phyloP scores from a whole-genome alignment of 176 grass and related monocot genomes.

The Echinochloa phyllopogon region DNA sequence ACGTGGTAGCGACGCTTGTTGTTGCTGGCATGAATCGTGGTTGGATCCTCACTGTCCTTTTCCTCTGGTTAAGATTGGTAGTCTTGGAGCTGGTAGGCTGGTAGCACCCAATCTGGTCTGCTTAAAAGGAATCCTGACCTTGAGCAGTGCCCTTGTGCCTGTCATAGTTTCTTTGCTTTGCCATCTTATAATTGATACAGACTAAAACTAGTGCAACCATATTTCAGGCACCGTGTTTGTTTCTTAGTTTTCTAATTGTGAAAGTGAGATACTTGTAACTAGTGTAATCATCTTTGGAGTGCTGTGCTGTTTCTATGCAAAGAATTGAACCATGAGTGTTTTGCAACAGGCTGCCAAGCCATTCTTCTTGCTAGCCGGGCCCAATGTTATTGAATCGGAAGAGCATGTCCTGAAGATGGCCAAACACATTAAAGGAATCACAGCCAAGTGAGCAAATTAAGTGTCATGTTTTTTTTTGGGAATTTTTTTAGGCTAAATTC shows the following conservation, averaged over 20 bases:
- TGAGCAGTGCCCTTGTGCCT: background rate
- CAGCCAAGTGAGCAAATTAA: conserved; percentile 67
- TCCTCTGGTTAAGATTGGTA: background rate
- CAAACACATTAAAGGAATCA: conserved; percentile 72
- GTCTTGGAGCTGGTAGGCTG: background rate
- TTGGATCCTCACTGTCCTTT: background rate
- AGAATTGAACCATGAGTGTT: conserved; percentile 32
- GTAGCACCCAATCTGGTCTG: background rate
- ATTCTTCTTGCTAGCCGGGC: conserved; percentile 87
- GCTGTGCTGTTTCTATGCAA: background rate
- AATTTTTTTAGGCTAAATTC: too few species aligned
- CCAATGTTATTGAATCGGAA: conserved; percentile 96
- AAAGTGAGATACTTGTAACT: background rate
- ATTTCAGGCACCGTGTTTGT: background rate
- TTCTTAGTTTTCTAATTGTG: background rate
- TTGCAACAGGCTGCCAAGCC: conserved; percentile 76
- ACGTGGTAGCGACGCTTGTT: background rate
- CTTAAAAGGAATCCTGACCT: background rate
- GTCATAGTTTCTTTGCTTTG: background rate
- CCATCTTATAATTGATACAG: background rate
- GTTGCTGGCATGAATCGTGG: background rate
- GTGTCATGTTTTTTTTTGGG: background rate
- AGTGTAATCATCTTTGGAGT: background rate
- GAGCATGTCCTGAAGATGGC: conserved; percentile 92
- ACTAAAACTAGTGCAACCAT: background rate